These are phyloP conservation scores for Leishmania martiniquensis DNA, from an alignment of 208 protist species.

Conservation along the genomic window DNA sequence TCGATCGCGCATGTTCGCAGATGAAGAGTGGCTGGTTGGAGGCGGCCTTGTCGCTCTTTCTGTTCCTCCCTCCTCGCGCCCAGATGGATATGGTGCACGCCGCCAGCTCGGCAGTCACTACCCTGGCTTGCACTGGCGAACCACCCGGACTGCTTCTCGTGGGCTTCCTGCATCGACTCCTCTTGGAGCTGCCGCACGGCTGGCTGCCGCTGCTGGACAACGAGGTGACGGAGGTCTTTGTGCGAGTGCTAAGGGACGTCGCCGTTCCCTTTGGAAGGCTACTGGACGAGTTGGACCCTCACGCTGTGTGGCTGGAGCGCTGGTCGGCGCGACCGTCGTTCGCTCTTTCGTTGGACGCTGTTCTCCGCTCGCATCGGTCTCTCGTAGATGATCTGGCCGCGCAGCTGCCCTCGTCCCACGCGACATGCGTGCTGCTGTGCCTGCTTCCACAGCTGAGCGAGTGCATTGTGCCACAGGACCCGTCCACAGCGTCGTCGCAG, in stretches of 20 bases:
- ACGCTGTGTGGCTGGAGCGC: slow-evolving; percentile 42
- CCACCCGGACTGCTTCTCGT: slow-evolving; percentile 3
- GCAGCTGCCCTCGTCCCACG: slow-evolving; percentile 11
- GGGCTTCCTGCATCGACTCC: slow-evolving; percentile 24
- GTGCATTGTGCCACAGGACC: neutral
- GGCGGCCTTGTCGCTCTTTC: slow-evolving; percentile 23
- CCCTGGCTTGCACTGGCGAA: neutral
- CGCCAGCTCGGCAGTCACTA: neutral
- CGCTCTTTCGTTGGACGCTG: slow-evolving; percentile 8
- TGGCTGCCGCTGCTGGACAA: slow-evolving; percentile 46
- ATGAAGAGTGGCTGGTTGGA: slow-evolving; percentile 7
- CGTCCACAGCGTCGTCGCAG: neutral
- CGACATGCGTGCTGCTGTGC: slow-evolving; percentile 22
- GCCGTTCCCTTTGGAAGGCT: slow-evolving; percentile 31
- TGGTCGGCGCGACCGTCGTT: slow-evolving; percentile 47
- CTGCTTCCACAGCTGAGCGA: slow-evolving; percentile 16
- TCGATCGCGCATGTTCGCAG: slow-evolving; percentile 2
- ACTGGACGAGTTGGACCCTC: slow-evolving; percentile 41
- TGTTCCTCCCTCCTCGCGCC: slow-evolving; percentile 9
- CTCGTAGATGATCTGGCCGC: slow-evolving; percentile 1
- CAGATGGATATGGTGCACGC: slow-evolving; percentile 28
- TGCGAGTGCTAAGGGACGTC: slow-evolving; percentile 32
- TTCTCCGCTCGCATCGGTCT: neutral
- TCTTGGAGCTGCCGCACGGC: slow-evolving; percentile 29
- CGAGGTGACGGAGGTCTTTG: slow-evolving; percentile 44